Percentiles rank a stretch among this genome's conserved stretches.
Conservation (phyloP, 176 grass and related monocot genomes). For the Hordeum vulgare region DNA sequence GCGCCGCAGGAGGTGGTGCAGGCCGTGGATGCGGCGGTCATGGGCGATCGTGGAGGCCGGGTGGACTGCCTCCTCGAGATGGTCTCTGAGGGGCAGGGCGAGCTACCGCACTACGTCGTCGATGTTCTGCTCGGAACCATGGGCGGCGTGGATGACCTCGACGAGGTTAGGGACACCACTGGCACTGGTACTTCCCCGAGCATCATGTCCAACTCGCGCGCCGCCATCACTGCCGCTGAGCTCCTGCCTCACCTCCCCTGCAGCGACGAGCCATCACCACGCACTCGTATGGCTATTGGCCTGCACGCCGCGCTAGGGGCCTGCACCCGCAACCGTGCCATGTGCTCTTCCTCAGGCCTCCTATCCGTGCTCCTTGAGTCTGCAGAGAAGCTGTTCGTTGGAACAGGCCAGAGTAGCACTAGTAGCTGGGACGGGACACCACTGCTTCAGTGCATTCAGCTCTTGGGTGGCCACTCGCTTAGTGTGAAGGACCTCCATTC, state of each 20-base stretch:
- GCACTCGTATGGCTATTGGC: slow-evolving; percentile 62
- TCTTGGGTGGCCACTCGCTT: slow-evolving; percentile 78
- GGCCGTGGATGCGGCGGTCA: slow-evolving; percentile 68
- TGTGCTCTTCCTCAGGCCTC: slow-evolving; percentile 82
- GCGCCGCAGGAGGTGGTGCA: slow-evolving; percentile 62
- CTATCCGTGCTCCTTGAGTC: slow-evolving; percentile 54
- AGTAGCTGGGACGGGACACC: slow-evolving; percentile 55
- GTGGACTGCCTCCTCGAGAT: slow-evolving; percentile 41
- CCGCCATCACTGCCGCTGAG: slow-evolving; percentile 51
- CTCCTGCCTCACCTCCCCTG: slow-evolving; percentile 65
- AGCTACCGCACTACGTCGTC: slow-evolving; percentile 55
- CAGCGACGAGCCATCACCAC: slow-evolving; percentile 75
- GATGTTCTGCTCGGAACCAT: slow-evolving; percentile 81
- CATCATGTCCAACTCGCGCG: slow-evolving; percentile 62
- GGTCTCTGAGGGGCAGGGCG: slow-evolving; percentile 39
- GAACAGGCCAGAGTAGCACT: slow-evolving; percentile 18
- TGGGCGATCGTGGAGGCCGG: slow-evolving; percentile 33
- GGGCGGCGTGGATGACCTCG: slow-evolving; percentile 57
- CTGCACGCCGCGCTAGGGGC: slow-evolving; percentile 55
- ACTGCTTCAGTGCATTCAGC: slow-evolving; percentile 70
- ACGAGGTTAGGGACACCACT: slow-evolving; percentile 31
- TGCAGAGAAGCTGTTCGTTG: slow-evolving; percentile 57
- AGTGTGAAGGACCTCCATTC: slow-evolving; percentile 61
- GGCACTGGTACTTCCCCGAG: slow-evolving; percentile 53
- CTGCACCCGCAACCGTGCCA: slow-evolving; percentile 83